Evolutionary conservation across 805 yeast species (phyloP), one percentile per base, ranked within the genome.

Genomic region (Ogataea dorogensis): DNA sequence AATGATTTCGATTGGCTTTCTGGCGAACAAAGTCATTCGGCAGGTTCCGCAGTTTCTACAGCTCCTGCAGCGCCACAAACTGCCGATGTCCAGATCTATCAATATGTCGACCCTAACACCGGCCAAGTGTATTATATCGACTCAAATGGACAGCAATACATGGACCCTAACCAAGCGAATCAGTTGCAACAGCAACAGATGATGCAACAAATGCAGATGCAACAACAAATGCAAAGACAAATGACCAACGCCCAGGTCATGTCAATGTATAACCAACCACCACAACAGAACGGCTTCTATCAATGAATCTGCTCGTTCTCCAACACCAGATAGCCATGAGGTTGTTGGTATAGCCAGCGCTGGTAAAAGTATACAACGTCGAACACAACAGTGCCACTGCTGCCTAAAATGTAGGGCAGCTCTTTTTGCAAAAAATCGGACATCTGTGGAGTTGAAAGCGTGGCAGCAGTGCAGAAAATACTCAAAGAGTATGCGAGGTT

Each of bases 381-480:
- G 58, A 89, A 87, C 3, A 78, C 47, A 13, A 88, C 72, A 0
- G 97, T 88, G 6, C 97, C 96, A 0, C 86, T 73, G 46, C 93
- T 80, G 1, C 97, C 96, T 17, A 87, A 52, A 20, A 91, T 68
- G 53, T 81, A 89, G 0, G 97, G 96, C 35, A 86, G 56, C 51
- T 88, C 95, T 30, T 76, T 79, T 46, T 64, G 46, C 17, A 87
- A 59, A 53, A 84, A 89, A 6, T 47, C 62, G 36, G 46, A 47
- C 47, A 63, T 65, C 25, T 67, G 61, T 1, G 58, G 61, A 11
- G 62, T 54, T 43, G 19, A 67, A 38, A 58, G 33, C 30, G 77
- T 78, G 10, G 68, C 67, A 61, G 85, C 72, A 31, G 86, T 77
- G 1, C 81, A 67, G 26, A 88, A 48, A 17, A 91, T 87, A 5